Evolutionary conservation across 78 protist species (phyloP), one percentile per base, ranked within the genome.

Genomic region (Blattamonas nauphoetae): DNA sequence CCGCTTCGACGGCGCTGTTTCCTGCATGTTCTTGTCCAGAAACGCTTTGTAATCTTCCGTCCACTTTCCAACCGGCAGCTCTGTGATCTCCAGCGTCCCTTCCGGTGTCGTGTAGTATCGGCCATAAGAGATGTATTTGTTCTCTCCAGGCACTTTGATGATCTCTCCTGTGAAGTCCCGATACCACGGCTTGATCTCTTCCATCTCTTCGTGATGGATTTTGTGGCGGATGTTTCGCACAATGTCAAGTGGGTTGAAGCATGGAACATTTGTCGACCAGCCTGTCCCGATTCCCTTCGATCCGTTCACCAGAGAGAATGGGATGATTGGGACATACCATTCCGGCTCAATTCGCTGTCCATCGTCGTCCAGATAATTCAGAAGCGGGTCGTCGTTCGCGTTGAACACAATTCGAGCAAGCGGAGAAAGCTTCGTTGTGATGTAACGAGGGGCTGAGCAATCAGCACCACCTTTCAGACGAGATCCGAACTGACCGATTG

Each of bases 221-320:
- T 88, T 0, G 33, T 84, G 87, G 35, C 85, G 83, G 71, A 96
- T 41, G 64, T 86, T 84, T 32, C 44, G 89, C 84, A 94, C 81
- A 42, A 98, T 2, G 41, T 97, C 98, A 21, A 84, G 35, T 38
- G 99, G 99, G 84, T 94, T 90, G 91, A 88, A 93, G 87, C 38
- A 83, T 33, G 99, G 99, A 21, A 98, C 89, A 36, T 0, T 32
- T 11, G 91, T 90, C 44, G 78, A 0, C 89, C 92, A 93, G 11
- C 99, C 99, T 2, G 98, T 95, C 33, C 98, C 98, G 71, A 97
- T 96, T 45, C 99, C 99, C 32, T 55, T 91, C 1, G 92, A 42
- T 3, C 99, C 99, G 87, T 98, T 98, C 78, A 97, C 94, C 1
- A 98, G 94, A 21, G 91, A 92, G 92, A 95, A 91, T n/a, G 99